Percentiles rank a stretch among this genome's conserved stretches.
phyloP scores from a whole-genome alignment of 345 rosid genomes.

The Erucastrum elatum region DNA sequence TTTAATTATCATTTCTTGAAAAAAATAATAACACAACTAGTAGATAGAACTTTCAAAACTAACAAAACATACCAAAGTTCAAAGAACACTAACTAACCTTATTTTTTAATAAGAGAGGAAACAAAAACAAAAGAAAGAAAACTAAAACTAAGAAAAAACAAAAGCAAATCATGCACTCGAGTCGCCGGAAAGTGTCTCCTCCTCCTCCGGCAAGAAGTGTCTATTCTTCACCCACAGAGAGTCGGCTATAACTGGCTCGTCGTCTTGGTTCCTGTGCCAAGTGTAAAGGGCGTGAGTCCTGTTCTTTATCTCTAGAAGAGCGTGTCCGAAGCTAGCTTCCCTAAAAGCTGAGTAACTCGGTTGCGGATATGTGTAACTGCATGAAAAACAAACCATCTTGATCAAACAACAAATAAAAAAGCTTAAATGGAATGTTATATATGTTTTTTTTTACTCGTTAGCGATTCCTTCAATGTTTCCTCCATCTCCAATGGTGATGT shows the following conservation, averaged over 20 bases:
- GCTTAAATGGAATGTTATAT: background rate
- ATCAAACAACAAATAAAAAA: background rate
- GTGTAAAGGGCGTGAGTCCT: slow-evolving; percentile 53
- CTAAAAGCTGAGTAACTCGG: slow-evolving; percentile 59
- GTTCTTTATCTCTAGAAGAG: slow-evolving; percentile 54
- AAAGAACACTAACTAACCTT: slow-evolving; percentile 2
- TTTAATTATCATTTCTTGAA: background rate
- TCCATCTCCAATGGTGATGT: slow-evolving; percentile 70
- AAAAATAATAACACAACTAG: background rate
- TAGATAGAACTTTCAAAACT: background rate
- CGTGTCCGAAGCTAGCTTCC: slow-evolving; percentile 66
- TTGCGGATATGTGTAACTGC: slow-evolving; percentile 52
- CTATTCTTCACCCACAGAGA: slow-evolving; percentile 43
- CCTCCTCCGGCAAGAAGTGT: slow-evolving; percentile 37
- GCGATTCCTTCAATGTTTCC: slow-evolving; percentile 81
- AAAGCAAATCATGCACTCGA: background rate
- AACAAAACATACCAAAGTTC: background rate
- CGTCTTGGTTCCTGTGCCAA: slow-evolving; percentile 61
- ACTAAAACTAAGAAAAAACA: background rate
- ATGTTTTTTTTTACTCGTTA: slow-evolving; percentile 32
- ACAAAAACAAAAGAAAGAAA: background rate
- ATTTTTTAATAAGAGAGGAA: background rate
- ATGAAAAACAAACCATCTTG: background rate
- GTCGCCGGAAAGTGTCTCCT: background rate
- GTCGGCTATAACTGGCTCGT: slow-evolving; percentile 44